Conservation (phyloP, 2,329 filamentous ascomycete genomes). For the Colletotrichum agaves region DNA sequence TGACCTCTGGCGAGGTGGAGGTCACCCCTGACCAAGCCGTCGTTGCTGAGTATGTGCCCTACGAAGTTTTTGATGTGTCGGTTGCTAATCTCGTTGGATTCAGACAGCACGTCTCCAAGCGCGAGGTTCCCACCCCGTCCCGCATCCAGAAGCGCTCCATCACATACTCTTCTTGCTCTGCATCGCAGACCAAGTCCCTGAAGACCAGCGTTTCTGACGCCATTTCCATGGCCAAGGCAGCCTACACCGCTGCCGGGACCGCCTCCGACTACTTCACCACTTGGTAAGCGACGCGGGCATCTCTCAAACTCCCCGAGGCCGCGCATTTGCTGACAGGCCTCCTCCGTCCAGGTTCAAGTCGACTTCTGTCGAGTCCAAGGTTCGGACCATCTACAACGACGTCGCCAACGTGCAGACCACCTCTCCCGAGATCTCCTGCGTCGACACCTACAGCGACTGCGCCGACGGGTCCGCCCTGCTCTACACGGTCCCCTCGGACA, state of each 20-base stretch:
- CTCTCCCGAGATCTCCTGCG: slow-evolving; percentile 34
- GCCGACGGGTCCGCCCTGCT: slow-evolving; percentile 30
- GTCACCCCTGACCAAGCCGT: slow-evolving; percentile 25
- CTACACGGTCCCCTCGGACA: slow-evolving; percentile 33
- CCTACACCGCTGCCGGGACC: slow-evolving; percentile 24
- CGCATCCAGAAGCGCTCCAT: slow-evolving; percentile 33
- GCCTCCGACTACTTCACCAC: slow-evolving; percentile 29
- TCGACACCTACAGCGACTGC: slow-evolving; percentile 31
- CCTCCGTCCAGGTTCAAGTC: slow-evolving; percentile 23
- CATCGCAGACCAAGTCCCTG: slow-evolving; percentile 15
- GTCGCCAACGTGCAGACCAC: slow-evolving; percentile 32
- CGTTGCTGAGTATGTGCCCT: slow-evolving; percentile 11
- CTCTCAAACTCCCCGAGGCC: too few relatives aligned
- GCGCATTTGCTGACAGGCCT: too few relatives aligned
- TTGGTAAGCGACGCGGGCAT: neutral
- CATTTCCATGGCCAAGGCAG: slow-evolving; percentile 33
- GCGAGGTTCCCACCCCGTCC: slow-evolving; percentile 11
- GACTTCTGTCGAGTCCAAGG: slow-evolving; percentile 27
- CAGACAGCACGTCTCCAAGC: slow-evolving; percentile 29
- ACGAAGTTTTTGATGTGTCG: neutral
- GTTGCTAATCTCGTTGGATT: neutral
- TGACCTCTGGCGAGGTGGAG: slow-evolving; percentile 24
- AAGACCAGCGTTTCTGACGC: slow-evolving; percentile 27
- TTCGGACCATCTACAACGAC: slow-evolving; percentile 28
- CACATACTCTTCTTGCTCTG: slow-evolving; percentile 33